Percentiles rank a stretch among this genome's conserved stretches.
These are phyloP conservation scores for Calonectria pseudoreteaudii DNA, from an alignment of 2,329 filamentous ascomycete genomes.

Conservation along the genomic window DNA sequence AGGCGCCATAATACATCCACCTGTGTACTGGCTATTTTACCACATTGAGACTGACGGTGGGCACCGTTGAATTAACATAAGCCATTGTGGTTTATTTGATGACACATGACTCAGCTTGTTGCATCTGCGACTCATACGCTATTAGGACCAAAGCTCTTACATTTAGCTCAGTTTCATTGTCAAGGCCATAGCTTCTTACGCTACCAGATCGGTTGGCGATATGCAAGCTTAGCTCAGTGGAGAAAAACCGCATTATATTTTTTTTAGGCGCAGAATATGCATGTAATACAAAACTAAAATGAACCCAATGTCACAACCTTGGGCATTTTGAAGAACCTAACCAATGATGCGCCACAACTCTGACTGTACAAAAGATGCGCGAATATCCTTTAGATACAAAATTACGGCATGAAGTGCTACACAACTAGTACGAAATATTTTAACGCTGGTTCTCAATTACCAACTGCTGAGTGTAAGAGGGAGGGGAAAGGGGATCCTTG, in stretches of 20 bases:
- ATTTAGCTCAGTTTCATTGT: not conserved
- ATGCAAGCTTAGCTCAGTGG: not conserved
- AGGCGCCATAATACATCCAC: not conserved
- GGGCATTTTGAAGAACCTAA: not conserved
- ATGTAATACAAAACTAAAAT: not conserved
- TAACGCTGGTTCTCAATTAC: not conserved
- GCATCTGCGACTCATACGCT: not conserved
- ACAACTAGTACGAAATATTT: not conserved
- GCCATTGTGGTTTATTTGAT: not conserved
- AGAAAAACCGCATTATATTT: not conserved
- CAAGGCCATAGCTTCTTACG: not conserved
- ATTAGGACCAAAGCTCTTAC: not conserved
- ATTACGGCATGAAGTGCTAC: not conserved
- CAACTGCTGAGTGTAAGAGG: not conserved
- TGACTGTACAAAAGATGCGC: not conserved
- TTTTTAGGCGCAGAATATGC: not conserved
- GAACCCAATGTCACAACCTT: not conserved
- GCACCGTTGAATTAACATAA: not conserved
- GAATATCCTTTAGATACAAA: not conserved
- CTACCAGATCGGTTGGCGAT: not conserved
- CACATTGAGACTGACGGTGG: not conserved
- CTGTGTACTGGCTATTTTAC: not conserved
- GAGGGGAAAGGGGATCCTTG: too few species aligned
- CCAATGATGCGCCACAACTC: not conserved
- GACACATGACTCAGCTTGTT: not conserved